Conservation (phyloP, 2,329 filamentous ascomycete species). For the Rhynchosporium agropyri region DNA sequence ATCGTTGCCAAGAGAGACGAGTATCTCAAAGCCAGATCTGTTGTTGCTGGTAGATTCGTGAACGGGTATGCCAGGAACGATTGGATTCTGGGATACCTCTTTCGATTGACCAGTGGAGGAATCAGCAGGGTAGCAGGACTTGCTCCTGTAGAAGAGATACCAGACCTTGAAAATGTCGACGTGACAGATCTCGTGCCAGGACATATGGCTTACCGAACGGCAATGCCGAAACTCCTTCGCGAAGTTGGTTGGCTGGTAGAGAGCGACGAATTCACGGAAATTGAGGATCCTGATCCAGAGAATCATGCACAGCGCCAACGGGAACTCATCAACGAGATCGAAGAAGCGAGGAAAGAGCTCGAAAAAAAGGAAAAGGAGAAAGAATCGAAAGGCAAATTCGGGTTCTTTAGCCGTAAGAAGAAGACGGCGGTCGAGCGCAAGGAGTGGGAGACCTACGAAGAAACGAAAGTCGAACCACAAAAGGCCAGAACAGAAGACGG, state of each 20-base stretch:
- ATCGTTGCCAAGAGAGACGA: constrained; percentile 92
- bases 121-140: constrained; percentile 88
- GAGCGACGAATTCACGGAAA: constrained; percentile 92
- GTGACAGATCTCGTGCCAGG: constrained; percentile 84
- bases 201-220: constrained; percentile 94
- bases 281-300: constrained; percentile 95
- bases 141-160: constrained; percentile 72
- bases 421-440: constrained; percentile 71
- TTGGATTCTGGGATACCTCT: constrained; percentile 96
- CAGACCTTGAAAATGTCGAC: constrained; percentile 85
- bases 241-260: constrained; percentile 91
- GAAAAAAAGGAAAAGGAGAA: constrained; percentile 73
- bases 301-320: constrained; percentile 85
- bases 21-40: constrained; percentile 76
- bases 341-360: constrained; percentile 85
- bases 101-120: constrained; percentile 89
- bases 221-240: constrained; percentile 85
- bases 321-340: constrained; percentile 94
- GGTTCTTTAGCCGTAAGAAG: constrained; percentile 82
- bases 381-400: constrained; percentile 61
- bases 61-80: constrained; percentile 95
- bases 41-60: constrained; percentile 89
- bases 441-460: constrained; percentile 93
- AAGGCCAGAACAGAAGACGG: constrained; percentile 34
- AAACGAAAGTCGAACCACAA: constrained; percentile 56